phyloP scores from a whole-genome alignment of 768 basidiomycete genomes.

The Tulasnella sp. region DNA sequence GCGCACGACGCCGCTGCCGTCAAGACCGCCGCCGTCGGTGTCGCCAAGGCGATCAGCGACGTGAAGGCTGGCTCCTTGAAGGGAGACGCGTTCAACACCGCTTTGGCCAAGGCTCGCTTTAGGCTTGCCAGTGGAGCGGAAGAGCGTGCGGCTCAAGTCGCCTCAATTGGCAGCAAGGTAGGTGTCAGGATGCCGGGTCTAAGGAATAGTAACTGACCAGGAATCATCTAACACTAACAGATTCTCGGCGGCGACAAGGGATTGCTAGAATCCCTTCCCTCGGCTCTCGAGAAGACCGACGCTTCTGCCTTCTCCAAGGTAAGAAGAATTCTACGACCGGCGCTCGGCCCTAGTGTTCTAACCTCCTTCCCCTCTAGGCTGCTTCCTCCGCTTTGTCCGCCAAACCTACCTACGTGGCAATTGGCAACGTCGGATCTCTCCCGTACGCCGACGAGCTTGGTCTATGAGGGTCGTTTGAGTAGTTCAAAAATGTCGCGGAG shows the following conservation, averaged over 20 bases:
- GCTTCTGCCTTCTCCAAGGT: constrained; percentile 63
- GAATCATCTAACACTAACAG: constrained; percentile 29
- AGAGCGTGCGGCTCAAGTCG: constrained; percentile 51
- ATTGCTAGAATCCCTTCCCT: background rate
- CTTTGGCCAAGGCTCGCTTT: constrained; percentile 84
- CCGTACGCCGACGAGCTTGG: constrained; percentile 81
- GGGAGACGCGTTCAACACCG: constrained; percentile 63
- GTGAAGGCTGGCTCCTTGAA: constrained; percentile 35
- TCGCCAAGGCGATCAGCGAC: constrained; percentile 52
- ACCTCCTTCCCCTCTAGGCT: constrained; percentile 32
- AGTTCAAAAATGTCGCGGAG: no score
- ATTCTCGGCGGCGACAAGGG: constrained; percentile 46
- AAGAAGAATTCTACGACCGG: no score
- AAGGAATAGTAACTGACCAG: background rate
- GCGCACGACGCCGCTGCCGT: constrained; percentile 52
- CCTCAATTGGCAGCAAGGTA: constrained; percentile 55
- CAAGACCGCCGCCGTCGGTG: constrained; percentile 55
- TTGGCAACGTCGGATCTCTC: constrained; percentile 65
- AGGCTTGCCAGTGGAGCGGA: constrained; percentile 60
- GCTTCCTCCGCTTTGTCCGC: constrained; percentile 52
- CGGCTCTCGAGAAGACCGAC: constrained; percentile 51
- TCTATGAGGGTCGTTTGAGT: constrained; percentile 30
- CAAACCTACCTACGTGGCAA: constrained; percentile 78
- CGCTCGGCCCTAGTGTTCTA: no score
- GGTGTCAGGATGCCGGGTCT: constrained; percentile 6